A percentile compares a stretch with the other conserved stretches of the same genome.
Evolutionary conservation across 2,329 filamentous ascomycete genomes (phyloP).

Genomic region (Diaporthe sp.): DNA sequence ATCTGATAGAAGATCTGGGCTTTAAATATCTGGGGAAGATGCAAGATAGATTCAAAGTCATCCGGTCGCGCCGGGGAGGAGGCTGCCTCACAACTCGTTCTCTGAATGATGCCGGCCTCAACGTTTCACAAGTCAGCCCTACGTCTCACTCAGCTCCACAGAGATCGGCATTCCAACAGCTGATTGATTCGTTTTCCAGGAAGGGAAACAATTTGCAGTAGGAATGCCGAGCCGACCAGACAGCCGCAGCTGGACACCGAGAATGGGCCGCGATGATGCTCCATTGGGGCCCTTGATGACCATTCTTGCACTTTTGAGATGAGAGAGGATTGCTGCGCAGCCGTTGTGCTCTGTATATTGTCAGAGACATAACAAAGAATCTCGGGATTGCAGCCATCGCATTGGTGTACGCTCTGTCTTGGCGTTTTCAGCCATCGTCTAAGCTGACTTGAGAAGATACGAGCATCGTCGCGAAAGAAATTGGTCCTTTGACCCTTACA

Average conservation of each 20-base stretch:
- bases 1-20: too few relatives aligned
- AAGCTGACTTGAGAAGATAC: constrained; percentile 3
- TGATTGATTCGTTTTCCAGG: neutral
- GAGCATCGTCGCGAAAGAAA: neutral
- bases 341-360: neutral
- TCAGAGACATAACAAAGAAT: neutral
- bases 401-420: neutral
- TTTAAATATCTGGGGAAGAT: neutral
- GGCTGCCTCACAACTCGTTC: neutral
- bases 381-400: neutral
- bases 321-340: neutral
- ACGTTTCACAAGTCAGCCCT: neutral
- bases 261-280: neutral
- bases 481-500: neutral
- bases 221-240: constrained; percentile 1
- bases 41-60: neutral
- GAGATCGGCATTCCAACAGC: neutral
- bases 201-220: neutral
- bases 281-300: neutral
- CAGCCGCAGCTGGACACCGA: neutral
- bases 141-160: neutral
- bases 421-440: constrained; percentile 1
- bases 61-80: neutral
- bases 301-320: neutral
- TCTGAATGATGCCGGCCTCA: neutral